A percentile compares a stretch with the other conserved stretches of the same genome.
Evolutionary conservation across 768 basidiomycete species (phyloP).

Genomic region (Hirschioporus abietinus): DNA sequence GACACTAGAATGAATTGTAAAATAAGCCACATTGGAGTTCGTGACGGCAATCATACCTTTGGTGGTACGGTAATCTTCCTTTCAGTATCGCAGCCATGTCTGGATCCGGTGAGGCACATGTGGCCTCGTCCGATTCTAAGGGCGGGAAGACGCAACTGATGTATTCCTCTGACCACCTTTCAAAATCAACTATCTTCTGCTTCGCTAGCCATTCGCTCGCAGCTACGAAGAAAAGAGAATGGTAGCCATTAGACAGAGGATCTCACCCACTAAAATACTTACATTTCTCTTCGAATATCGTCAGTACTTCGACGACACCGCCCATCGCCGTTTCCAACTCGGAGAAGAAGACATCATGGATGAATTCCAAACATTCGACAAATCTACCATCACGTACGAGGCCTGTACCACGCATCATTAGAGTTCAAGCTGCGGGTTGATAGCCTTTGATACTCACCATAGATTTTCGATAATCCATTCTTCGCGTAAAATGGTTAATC

Average conservation of each 20-base stretch:
- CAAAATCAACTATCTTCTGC: background rate
- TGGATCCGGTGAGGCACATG: background rate
- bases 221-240: background rate
- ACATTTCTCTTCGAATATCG: background rate
- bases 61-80: too few species aligned
- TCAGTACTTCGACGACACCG: background rate
- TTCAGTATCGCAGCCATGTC: too few species aligned
- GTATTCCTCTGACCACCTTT: background rate
- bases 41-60: too few species aligned
- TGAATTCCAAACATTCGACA: background rate
- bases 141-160: background rate
- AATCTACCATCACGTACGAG: background rate
- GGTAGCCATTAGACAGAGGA: background rate
- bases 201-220: background rate
- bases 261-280: background rate
- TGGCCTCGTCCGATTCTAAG: background rate
- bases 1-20: too few species aligned
- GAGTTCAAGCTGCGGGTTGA: background rate
- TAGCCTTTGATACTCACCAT: background rate
- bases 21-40: too few species aligned
- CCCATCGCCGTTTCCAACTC: background rate
- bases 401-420: background rate
- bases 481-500: background rate
- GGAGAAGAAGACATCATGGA: background rate
- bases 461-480: background rate